A percentile compares a stretch with the other conserved stretches of the same genome.
Conservation (phyloP, 1,139 yeast species). For the Waltiozyma solani region DNA sequence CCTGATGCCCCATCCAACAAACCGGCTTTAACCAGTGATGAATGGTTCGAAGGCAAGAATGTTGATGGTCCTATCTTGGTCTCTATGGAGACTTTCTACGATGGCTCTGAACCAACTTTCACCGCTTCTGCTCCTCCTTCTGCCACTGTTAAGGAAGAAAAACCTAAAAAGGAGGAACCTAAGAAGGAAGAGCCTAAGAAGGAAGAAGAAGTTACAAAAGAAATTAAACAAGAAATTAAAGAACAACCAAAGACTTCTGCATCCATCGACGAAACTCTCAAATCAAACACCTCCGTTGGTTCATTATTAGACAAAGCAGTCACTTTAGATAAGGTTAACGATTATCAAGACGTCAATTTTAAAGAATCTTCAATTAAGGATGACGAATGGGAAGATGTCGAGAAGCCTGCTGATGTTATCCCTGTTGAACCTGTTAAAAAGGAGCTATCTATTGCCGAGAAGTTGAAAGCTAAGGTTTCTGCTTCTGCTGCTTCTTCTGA, state of each 20-base stretch:
- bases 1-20: conserved; percentile 81
- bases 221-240: conserved; percentile 12
- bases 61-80: conserved; percentile 77
- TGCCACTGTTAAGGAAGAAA: conserved; percentile 24
- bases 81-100: conserved; percentile 67
- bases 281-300: conserved; percentile 24
- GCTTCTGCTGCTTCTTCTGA: not conserved
- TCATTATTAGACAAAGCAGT: conserved; percentile 41
- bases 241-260: conserved; percentile 6
- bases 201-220: conserved; percentile 8
- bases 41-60: conserved; percentile 70
- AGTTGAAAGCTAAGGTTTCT: not conserved
- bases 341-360: conserved; percentile 23
- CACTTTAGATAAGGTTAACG: conserved; percentile 30
- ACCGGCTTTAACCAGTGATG: conserved; percentile 71
- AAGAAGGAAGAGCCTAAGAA: conserved; percentile 8
- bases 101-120: conserved; percentile 44
- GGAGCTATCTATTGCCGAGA: not conserved
- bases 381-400: conserved; percentile 15
- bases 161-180: conserved; percentile 14
- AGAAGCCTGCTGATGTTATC: conserved; percentile 11
- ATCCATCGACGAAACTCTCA: conserved; percentile 7
- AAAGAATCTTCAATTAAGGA: conserved; percentile 25
- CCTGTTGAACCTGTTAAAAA: conserved; percentile 1
- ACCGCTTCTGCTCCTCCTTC: conserved; percentile 14